A percentile compares a stretch with the other conserved stretches of the same genome.
These are phyloP conservation scores for Forsythia suspensa DNA, from an alignment of 257 asterid genomes.

Conservation along the genomic window DNA sequence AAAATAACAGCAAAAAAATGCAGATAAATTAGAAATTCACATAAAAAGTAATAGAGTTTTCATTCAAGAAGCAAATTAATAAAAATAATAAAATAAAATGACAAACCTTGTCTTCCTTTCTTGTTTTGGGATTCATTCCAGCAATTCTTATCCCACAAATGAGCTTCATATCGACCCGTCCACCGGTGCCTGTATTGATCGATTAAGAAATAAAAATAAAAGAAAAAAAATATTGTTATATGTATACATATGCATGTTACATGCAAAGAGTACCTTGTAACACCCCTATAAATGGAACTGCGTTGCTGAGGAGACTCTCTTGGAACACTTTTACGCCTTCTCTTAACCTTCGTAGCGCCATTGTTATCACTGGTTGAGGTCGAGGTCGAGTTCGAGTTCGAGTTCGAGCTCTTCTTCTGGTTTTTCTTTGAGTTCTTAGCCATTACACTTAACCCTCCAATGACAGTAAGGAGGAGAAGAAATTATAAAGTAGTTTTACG, in stretches of 20 bases:
- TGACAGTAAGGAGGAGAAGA: background rate
- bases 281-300: conserved; percentile 87
- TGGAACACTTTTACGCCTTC: conserved; percentile 66
- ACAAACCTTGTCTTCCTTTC: conserved; percentile 93
- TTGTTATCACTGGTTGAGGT: background rate
- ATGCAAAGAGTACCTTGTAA: conserved; percentile 56
- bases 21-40: background rate
- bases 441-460: conserved; percentile 33
- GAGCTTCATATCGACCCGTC: conserved; percentile 99
- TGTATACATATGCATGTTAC: too few species aligned
- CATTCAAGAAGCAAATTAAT: background rate
- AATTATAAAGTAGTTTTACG: background rate
- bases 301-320: conserved; percentile 84
- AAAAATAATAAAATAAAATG: background rate
- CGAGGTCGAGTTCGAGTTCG: conserved; percentile 15
- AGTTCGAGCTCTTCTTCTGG: conserved; percentile 23
- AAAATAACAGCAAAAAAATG: background rate
- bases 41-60: background rate
- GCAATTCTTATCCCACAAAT: conserved; percentile 95
- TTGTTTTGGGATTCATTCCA: conserved; percentile 93
- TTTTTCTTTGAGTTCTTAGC: conserved; percentile 61
- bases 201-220: background rate
- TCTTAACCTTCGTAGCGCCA: conserved; percentile 29
- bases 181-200: conserved; percentile 70
- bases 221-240: too few species aligned